Conservation (phyloP, 805 yeast species). For the Kodamaea nitidulidarum region DNA sequence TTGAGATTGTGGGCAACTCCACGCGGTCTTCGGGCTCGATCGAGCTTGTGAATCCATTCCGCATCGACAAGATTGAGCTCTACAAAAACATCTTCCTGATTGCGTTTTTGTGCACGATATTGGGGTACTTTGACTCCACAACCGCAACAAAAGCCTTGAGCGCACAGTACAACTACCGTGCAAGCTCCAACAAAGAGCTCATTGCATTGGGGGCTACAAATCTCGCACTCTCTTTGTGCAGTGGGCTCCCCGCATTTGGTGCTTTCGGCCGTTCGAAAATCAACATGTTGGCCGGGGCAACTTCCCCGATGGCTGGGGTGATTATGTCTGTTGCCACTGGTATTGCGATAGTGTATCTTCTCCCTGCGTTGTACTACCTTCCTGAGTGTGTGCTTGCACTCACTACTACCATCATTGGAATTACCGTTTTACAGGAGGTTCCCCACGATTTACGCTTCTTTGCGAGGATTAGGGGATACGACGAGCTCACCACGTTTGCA, state of each 20-base stretch:
- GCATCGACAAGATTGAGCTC: conserved; percentile 15
- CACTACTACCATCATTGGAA: conserved; percentile 40
- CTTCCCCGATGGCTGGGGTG: conserved; percentile 37
- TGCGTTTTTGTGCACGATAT: conserved; percentile 29
- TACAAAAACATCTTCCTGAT: conserved; percentile 25
- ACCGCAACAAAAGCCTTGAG: conserved; percentile 32
- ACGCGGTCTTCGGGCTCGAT: conserved; percentile 7
- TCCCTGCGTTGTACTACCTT: conserved; percentile 23
- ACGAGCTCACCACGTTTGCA: conserved; percentile 19
- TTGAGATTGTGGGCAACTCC: conserved; percentile 29
- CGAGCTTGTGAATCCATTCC: conserved; percentile 22
- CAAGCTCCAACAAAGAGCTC: conserved; percentile 30
- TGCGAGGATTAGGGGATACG: conserved; percentile 21
- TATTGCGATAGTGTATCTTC: conserved; percentile 21
- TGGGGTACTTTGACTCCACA: conserved; percentile 35
- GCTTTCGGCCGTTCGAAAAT: conserved; percentile 35
- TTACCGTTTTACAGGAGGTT: conserved; percentile 45
- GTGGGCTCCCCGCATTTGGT: conserved; percentile 35
- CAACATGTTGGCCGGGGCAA: conserved; percentile 44
- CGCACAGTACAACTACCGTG: conserved; percentile 28
- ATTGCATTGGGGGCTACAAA: conserved; percentile 31
- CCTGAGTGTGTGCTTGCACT: conserved; percentile 34
- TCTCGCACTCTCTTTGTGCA: conserved; percentile 23
- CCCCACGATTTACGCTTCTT: conserved; percentile 19
- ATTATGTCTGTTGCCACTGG: conserved; percentile 27